Conservation (phyloP, 1,284 basidiomycete species). For the Meripilus lineatus region DNA sequence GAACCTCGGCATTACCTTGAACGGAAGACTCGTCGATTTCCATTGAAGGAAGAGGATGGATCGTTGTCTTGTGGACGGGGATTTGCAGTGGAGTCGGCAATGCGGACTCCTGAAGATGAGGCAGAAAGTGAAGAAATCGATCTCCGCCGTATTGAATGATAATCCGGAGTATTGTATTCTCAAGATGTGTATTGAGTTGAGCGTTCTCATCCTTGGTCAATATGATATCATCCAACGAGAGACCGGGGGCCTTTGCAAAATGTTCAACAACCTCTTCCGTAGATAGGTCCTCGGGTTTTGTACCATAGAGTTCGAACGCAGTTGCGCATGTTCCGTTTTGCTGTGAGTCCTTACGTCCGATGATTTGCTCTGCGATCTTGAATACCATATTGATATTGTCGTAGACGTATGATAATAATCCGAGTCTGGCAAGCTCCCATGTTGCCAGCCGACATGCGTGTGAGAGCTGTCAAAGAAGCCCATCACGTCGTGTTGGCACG, state of each 20-base stretch:
- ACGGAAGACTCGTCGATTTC: slow-evolving; percentile 34
- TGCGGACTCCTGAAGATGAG: slow-evolving; percentile 16
- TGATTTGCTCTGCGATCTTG: slow-evolving; percentile 26
- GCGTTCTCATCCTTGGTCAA: slow-evolving; percentile 17
- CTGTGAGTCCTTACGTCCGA: slow-evolving; percentile 27
- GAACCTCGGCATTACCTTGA: slow-evolving; percentile 31
- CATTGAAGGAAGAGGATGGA: slow-evolving; percentile 31
- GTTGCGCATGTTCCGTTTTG: slow-evolving; percentile 29
- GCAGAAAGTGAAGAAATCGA: slow-evolving; percentile 22
- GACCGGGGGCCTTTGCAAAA: slow-evolving; percentile 18
- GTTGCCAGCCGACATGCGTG: neutral
- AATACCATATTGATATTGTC: slow-evolving; percentile 33
- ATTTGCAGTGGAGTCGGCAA: no score
- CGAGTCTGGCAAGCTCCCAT: no score
- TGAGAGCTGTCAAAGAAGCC: neutral
- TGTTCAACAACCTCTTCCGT: slow-evolving; percentile 13
- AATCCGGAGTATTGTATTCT: slow-evolving; percentile 28
- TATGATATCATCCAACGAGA: slow-evolving; percentile 22
- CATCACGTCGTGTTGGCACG: neutral
- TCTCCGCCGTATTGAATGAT: slow-evolving; percentile 27
- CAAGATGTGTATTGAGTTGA: slow-evolving; percentile 16
- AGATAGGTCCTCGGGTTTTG: slow-evolving; percentile 17
- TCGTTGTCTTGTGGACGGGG: slow-evolving; percentile 24
- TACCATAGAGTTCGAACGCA: slow-evolving; percentile 18
- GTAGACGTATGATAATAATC: neutral